Percentiles rank a stretch among this genome's conserved stretches.
Evolutionary conservation across 495 filamentous ascomycete species (phyloP).

Genomic region (Aspergillus ostianus): DNA sequence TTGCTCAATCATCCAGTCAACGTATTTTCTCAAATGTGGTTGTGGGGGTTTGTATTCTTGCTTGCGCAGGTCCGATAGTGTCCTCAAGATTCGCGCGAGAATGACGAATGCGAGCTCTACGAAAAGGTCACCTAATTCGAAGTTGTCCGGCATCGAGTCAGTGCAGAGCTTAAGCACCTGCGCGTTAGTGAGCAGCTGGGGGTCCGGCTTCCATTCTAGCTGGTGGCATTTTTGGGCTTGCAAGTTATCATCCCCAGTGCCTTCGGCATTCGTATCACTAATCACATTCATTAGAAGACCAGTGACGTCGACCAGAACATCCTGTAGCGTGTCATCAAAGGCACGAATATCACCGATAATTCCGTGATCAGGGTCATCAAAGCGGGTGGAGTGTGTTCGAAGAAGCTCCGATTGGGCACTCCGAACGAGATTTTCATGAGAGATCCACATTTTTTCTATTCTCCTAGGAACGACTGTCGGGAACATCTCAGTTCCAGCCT

Average conservation of each 20-base stretch:
- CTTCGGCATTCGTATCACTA: background rate
- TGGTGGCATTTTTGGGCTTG: slow-evolving; percentile 1
- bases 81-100: background rate
- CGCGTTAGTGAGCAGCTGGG: background rate
- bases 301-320: background rate
- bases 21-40: background rate
- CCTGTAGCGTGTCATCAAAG: background rate
- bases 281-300: background rate
- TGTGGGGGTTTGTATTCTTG: background rate
- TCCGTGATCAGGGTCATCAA: background rate
- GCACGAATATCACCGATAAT: background rate
- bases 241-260: no score
- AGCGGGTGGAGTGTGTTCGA: background rate
- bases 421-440: background rate
- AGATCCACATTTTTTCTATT: slow-evolving; percentile 10
- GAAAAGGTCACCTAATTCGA: background rate
- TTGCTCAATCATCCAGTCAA: background rate
- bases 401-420: background rate
- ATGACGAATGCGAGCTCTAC: background rate
- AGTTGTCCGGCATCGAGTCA: background rate
- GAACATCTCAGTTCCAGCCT: background rate
- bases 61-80: background rate
- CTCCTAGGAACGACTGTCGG: slow-evolving; percentile 9
- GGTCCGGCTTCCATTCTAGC: slow-evolving; percentile 9
- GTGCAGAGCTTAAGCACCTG: background rate